phyloP scores from a whole-genome alignment of 192 early-diverging fungal species.

The Coemansia sp. region DNA sequence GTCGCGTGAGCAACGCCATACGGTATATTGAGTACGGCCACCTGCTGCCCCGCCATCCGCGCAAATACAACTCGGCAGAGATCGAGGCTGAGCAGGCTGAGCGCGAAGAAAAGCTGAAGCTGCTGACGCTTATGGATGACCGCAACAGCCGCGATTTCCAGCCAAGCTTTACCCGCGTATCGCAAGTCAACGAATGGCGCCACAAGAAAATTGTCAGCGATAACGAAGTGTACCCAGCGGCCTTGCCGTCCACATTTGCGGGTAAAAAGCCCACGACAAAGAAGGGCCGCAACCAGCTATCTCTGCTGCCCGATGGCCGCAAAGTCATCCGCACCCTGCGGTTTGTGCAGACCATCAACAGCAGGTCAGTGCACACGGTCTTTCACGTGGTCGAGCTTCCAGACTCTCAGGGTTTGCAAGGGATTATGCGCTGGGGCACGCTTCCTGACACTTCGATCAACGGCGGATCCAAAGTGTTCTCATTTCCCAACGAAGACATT shows the following conservation, averaged over 20 bases:
- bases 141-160: slow-evolving; percentile 56
- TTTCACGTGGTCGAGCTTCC: slow-evolving; percentile 61
- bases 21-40: slow-evolving; percentile 55
- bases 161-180: slow-evolving; percentile 67
- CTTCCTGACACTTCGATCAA: slow-evolving; percentile 62
- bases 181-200: slow-evolving; percentile 70
- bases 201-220: slow-evolving; percentile 58
- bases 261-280: slow-evolving; percentile 39
- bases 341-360: slow-evolving; percentile 55
- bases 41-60: slow-evolving; percentile 56
- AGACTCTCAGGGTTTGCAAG: slow-evolving; percentile 54
- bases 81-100: slow-evolving; percentile 65
- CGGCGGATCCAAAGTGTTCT: slow-evolving; percentile 63
- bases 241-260: slow-evolving; percentile 11
- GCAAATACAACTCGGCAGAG: slow-evolving; percentile 72
- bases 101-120: slow-evolving; percentile 65
- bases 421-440: slow-evolving; percentile 67
- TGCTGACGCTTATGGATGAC: slow-evolving; percentile 71
- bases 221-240: slow-evolving; percentile 50
- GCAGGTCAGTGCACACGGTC: slow-evolving; percentile 60
- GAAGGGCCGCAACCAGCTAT: slow-evolving; percentile 42
- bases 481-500: slow-evolving; percentile 41
- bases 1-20: slow-evolving; percentile 67
- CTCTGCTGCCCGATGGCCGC: slow-evolving; percentile 56
- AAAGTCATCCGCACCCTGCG: slow-evolving; percentile 69